These are phyloP conservation scores for Dichomitus squalens DNA, from an alignment of 1,284 basidiomycete species.

Conservation along the genomic window DNA sequence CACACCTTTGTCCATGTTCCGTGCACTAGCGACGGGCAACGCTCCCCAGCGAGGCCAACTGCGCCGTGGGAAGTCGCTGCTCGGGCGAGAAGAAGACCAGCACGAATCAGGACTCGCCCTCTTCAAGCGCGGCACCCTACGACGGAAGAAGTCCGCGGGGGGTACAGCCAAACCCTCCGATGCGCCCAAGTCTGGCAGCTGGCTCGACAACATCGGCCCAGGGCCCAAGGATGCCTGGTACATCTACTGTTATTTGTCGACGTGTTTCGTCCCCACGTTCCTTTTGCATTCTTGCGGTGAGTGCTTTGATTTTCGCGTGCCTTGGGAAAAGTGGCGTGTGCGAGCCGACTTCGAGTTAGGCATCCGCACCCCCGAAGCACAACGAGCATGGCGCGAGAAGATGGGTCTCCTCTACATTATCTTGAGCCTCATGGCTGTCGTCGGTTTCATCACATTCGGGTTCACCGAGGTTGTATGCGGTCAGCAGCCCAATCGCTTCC, in stretches of 20 bases:
- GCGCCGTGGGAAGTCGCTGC: constrained; percentile 84
- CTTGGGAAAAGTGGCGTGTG: not conserved
- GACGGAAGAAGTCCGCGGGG: constrained; percentile 60
- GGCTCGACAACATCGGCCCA: constrained; percentile 72
- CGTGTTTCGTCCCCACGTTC: constrained; percentile 81
- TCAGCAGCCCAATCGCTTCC: constrained; percentile 78
- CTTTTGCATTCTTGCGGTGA: constrained; percentile 68
- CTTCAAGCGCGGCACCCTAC: constrained; percentile 83
- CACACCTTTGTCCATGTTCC: constrained; percentile 1
- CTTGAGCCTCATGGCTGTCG: constrained; percentile 81
- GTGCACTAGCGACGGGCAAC: constrained; percentile 75
- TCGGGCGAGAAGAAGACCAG: constrained; percentile 85
- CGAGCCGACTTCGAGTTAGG: constrained; percentile 47
- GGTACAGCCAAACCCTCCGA: constrained; percentile 35
- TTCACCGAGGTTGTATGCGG: constrained; percentile 96
- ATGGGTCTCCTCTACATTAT: constrained; percentile 92
- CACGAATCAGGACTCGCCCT: constrained; percentile 86
- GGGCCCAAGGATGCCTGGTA: constrained; percentile 96
- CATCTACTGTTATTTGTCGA: constrained; percentile 91
- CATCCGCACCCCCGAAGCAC: constrained; percentile 90
- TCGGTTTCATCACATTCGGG: constrained; percentile 99
- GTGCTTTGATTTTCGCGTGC: constrained; percentile 34
- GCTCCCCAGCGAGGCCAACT: constrained; percentile 67
- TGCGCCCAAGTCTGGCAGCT: constrained; percentile 52
- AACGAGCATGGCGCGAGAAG: constrained; percentile 98